These are phyloP conservation scores for Clarireedia paspali DNA, from an alignment of 2,329 filamentous ascomycete species.

Conservation along the genomic window DNA sequence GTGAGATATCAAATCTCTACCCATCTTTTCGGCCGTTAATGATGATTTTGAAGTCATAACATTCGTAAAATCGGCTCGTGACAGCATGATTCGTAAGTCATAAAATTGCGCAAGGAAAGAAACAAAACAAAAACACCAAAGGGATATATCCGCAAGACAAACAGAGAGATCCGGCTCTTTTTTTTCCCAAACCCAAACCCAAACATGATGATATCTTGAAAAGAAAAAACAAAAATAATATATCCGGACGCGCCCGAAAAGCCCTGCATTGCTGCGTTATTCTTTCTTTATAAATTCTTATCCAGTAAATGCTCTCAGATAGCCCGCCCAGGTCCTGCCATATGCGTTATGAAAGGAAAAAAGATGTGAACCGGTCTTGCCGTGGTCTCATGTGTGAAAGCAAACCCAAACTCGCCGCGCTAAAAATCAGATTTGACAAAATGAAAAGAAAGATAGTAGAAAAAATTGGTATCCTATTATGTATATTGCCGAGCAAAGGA, in stretches of 20 bases:
- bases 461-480: conserved; percentile 26
- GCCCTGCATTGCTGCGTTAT: conserved; percentile 58
- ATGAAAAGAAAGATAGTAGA: conserved; percentile 29
- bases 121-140: conserved; percentile 19
- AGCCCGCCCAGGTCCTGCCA: conserved; percentile 27
- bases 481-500: conserved; percentile 18
- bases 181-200: neutral
- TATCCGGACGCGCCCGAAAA: conserved; percentile 34
- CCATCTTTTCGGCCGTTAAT: neutral
- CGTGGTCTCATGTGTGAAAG: conserved; percentile 36
- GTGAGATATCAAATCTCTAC: neutral
- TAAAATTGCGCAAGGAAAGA: conserved; percentile 7
- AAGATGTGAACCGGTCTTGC: conserved; percentile 27
- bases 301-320: conserved; percentile 27
- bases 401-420: conserved; percentile 42
- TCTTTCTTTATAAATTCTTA: conserved; percentile 33
- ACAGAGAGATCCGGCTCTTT: conserved; percentile 15
- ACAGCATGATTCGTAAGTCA: conserved; percentile 14
- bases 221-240: conserved; percentile 20
- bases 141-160: conserved; percentile 25
- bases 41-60: neutral
- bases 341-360: conserved; percentile 22
- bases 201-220: conserved; percentile 10
- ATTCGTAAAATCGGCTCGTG: neutral
- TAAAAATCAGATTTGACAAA: conserved; percentile 31